Conservation (phyloP, 805 yeast species). For the Vanderwaltozyma tropicalis region DNA sequence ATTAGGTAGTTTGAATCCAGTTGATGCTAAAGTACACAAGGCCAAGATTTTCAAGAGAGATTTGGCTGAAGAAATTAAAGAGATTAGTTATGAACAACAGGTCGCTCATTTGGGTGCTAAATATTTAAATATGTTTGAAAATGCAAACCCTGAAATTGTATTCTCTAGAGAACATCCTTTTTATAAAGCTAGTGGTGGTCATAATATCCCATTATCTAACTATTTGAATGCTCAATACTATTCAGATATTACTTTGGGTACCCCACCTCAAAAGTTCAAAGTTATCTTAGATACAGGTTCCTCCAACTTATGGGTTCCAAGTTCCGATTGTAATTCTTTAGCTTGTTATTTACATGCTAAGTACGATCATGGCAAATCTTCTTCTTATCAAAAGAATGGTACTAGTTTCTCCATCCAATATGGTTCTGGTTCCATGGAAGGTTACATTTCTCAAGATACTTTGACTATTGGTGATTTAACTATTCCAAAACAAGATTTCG, state of each 20-base stretch:
- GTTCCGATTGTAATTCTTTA: constrained; percentile 76
- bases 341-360: constrained; percentile 92
- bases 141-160: constrained; percentile 33
- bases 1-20: constrained; percentile 18
- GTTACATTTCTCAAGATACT: constrained; percentile 81
- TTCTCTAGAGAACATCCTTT: constrained; percentile 19
- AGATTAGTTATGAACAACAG: constrained; percentile 42
- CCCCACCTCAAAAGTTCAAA: constrained; percentile 89
- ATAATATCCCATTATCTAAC: constrained; percentile 80
- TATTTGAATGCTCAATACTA: constrained; percentile 94
- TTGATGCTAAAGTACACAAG: constrained; percentile 42
- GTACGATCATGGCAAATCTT: constrained; percentile 76
- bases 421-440: constrained; percentile 89
- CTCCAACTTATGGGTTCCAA: constrained; percentile 94
- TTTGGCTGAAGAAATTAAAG: constrained; percentile 40
- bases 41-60: constrained; percentile 53
- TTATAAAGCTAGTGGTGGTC: constrained; percentile 31
- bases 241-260: constrained; percentile 83
- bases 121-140: constrained; percentile 43
- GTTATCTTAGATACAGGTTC: constrained; percentile 95
- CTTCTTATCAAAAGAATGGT: constrained; percentile 81
- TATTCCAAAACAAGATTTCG: constrained; percentile 86
- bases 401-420: constrained; percentile 75
- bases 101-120: constrained; percentile 50
- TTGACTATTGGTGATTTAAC: constrained; percentile 63